A percentile compares a stretch with the other conserved stretches of the same genome.
Evolutionary conservation across 2,329 filamentous ascomycete species (phyloP).

Genomic region (Sarocladium oryzae): DNA sequence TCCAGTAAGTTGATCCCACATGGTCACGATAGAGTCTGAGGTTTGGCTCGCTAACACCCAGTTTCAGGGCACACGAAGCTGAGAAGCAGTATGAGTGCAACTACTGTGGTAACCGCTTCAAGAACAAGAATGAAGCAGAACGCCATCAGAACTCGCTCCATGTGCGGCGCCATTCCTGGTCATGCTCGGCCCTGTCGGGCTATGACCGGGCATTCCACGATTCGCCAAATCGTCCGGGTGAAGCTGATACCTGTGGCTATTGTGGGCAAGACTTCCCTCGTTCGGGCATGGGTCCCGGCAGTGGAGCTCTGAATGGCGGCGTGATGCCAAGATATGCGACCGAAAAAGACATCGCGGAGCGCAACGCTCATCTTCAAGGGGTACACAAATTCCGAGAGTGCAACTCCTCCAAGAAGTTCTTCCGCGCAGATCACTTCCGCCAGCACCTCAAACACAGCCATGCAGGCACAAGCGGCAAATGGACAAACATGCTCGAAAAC

Average conservation of each 20-base stretch:
- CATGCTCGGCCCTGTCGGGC: slow-evolving; percentile 76
- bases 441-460: slow-evolving; percentile 98
- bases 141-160: slow-evolving; percentile 94
- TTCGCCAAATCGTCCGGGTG: slow-evolving; percentile 59
- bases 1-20: slow-evolving; percentile 57
- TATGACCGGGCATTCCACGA: slow-evolving; percentile 83
- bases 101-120: slow-evolving; percentile 92
- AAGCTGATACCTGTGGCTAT: slow-evolving; percentile 82
- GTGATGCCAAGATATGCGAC: slow-evolving; percentile 47
- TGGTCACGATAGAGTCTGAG: neutral
- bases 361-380: slow-evolving; percentile 80
- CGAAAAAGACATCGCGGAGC: slow-evolving; percentile 80
- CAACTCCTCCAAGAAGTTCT: slow-evolving; percentile 98
- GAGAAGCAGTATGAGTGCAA: slow-evolving; percentile 95
- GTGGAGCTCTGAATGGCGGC: slow-evolving; percentile 25
- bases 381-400: slow-evolving; percentile 97
- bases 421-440: slow-evolving; percentile 92
- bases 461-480: slow-evolving; percentile 91
- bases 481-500: slow-evolving; percentile 97
- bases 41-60: neutral
- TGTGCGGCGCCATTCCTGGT: slow-evolving; percentile 90
- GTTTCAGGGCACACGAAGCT: slow-evolving; percentile 69
- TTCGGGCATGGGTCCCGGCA: slow-evolving; percentile 34
- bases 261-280: slow-evolving; percentile 83
- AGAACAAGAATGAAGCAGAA: slow-evolving; percentile 98